A percentile compares a stretch with the other conserved stretches of the same genome.
These are phyloP conservation scores for Aplosporella prunicola DNA, from an alignment of 2,329 filamentous ascomycete genomes.

Conservation along the genomic window DNA sequence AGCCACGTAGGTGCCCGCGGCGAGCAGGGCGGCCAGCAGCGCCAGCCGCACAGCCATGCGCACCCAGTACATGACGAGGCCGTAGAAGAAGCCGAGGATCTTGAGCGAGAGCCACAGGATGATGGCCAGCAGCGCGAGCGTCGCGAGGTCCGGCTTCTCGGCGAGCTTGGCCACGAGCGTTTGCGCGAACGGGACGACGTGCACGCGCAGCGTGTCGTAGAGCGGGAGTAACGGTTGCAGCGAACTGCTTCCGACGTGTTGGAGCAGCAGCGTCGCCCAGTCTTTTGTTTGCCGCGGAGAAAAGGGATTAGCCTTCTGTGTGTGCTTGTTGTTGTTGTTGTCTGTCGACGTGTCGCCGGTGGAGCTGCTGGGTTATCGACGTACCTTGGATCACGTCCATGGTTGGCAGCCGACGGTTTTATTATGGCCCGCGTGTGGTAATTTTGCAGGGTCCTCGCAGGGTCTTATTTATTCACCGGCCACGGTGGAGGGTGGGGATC, in stretches of 20 bases:
- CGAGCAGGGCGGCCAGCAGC: constrained; percentile 54
- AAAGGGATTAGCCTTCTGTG: neutral
- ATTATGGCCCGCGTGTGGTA: too few relatives aligned
- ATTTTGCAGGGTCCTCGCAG: too few relatives aligned
- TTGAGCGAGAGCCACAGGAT: constrained; percentile 55
- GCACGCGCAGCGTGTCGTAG: neutral
- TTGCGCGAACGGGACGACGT: constrained; percentile 20
- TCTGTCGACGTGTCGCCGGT: neutral
- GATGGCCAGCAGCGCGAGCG: constrained; percentile 48
- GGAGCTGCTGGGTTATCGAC: too few relatives aligned
- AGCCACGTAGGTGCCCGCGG: constrained; percentile 48
- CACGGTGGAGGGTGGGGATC: neutral
- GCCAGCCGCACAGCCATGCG: constrained; percentile 52
- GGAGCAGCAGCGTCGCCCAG: constrained; percentile 8
- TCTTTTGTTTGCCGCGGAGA: neutral
- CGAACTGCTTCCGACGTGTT: neutral
- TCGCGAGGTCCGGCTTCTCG: constrained; percentile 37
- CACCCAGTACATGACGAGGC: constrained; percentile 69
- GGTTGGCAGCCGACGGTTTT: too few relatives aligned
- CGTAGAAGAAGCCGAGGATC: constrained; percentile 59
- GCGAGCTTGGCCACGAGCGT: constrained; percentile 23
- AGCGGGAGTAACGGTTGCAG: neutral
- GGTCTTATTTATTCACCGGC: too few relatives aligned
- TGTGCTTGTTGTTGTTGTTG: neutral
- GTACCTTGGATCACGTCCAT: constrained; percentile 15